Evolutionary conservation across 495 filamentous ascomycete genomes (phyloP).

Genomic region (Aspergillus olivimuriae): DNA sequence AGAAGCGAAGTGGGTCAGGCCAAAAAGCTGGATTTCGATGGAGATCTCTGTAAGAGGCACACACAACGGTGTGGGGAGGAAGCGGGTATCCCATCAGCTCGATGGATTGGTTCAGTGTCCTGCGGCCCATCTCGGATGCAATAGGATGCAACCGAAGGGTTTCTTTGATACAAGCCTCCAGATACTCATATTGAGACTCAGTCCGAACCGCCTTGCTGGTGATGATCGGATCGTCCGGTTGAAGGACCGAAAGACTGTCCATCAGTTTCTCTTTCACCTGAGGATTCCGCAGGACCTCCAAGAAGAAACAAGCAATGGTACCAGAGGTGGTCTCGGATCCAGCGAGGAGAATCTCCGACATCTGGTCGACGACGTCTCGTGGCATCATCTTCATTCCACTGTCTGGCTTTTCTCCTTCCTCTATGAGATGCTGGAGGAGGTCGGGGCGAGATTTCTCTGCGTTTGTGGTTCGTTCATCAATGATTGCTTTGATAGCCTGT

Average conservation of each 20-base stretch:
- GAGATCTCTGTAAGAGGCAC: slow-evolving; percentile 1
- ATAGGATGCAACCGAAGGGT: slow-evolving; percentile 6
- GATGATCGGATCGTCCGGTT: neutral
- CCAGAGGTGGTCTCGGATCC: no score
- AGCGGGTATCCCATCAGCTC: neutral
- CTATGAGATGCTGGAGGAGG: neutral
- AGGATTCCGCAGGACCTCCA: neutral
- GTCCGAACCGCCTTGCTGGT: slow-evolving; percentile 1
- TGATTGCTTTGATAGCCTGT: neutral
- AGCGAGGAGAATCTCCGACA: no score
- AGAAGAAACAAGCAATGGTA: no score
- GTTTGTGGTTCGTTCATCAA: neutral
- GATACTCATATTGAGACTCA: slow-evolving; percentile 3
- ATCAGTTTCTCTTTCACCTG: neutral
- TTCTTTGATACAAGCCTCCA: slow-evolving; percentile 11
- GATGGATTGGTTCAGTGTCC: neutral
- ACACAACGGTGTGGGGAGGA: slow-evolving; percentile 2
- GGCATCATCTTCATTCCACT: neutral
- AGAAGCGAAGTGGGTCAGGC: slow-evolving; percentile 1
- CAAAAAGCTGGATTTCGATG: slow-evolving; percentile 4
- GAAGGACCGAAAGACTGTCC: neutral
- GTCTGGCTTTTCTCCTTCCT: neutral
- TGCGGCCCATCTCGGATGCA: slow-evolving; percentile 5
- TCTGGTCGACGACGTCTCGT: neutral
- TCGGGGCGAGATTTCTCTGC: neutral